These are phyloP conservation scores for Pulveroboletus sp. DNA, from an alignment of 768 basidiomycete genomes.

Conservation along the genomic window DNA sequence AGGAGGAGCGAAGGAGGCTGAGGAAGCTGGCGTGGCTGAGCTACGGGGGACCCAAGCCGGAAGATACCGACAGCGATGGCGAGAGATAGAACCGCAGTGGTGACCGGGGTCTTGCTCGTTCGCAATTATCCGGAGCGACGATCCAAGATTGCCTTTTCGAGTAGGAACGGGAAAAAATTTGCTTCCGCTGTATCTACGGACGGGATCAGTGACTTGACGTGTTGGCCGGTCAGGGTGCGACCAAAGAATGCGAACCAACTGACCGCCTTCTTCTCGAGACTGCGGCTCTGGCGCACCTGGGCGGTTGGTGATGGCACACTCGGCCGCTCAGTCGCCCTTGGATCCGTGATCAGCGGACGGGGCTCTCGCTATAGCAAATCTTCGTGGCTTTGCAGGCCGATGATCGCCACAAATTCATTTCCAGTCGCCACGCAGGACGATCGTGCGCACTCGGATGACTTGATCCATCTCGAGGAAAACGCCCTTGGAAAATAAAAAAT, in stretches of 20 bases:
- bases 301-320: background rate
- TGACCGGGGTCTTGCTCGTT: conserved; percentile 15
- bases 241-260: background rate
- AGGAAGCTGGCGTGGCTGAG: conserved; percentile 83
- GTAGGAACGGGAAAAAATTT: conserved; percentile 13
- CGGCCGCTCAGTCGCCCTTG: conserved; percentile 2
- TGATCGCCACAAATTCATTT: conserved; percentile 15
- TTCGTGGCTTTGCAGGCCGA: background rate
- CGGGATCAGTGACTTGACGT: background rate
- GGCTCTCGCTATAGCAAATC: background rate
- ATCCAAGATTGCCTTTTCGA: conserved; percentile 31
- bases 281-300: conserved; percentile 5
- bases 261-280: conserved; percentile 4
- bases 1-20: conserved; percentile 78
- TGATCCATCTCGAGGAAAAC: background rate
- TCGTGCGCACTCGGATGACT: background rate
- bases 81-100: conserved; percentile 9
- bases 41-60: conserved; percentile 78
- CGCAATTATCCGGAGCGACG: conserved; percentile 25
- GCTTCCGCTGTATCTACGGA: conserved; percentile 7
- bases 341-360: conserved; percentile 3
- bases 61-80: conserved; percentile 73
- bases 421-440: conserved; percentile 6
- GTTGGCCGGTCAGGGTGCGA: background rate
- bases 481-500: background rate